Evolutionary conservation across 768 basidiomycete genomes (phyloP).

Genomic region (Termitomyces sp.): DNA sequence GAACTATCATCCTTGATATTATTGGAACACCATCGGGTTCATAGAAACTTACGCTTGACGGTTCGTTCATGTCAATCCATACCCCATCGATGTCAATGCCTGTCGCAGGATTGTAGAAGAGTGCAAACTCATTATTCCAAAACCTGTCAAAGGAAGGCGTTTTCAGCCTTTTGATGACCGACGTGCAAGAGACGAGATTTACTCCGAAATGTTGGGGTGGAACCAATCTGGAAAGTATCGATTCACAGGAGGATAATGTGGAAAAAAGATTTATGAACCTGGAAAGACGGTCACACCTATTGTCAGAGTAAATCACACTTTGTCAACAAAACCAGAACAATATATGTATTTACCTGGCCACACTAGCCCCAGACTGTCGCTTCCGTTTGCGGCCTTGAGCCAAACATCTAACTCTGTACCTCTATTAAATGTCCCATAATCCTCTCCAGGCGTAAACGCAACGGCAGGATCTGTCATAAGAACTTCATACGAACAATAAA

Average conservation of each 20-base stretch:
- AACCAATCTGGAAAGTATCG: constrained; percentile 47
- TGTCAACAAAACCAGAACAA: constrained; percentile 4
- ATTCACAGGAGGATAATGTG: not conserved
- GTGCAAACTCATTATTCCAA: constrained; percentile 58
- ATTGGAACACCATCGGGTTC: not conserved
- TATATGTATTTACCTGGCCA: constrained; percentile 47
- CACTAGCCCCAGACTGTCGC: constrained; percentile 50
- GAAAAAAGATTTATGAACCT: constrained; percentile 25
- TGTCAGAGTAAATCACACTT: not conserved
- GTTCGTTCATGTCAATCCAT: constrained; percentile 80
- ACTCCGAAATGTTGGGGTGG: constrained; percentile 46
- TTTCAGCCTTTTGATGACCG: not conserved
- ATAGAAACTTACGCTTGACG: constrained; percentile 44
- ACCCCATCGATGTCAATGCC: constrained; percentile 66
- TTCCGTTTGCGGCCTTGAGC: constrained; percentile 60
- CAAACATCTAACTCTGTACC: constrained; percentile 51
- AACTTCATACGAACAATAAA: constrained; percentile 28
- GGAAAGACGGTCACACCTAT: constrained; percentile 54
- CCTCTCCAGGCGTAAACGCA: constrained; percentile 40
- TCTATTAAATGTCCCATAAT: constrained; percentile 49
- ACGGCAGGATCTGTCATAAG: constrained; percentile 75
- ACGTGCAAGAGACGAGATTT: constrained; percentile 6
- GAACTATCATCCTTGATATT: constrained; percentile 34
- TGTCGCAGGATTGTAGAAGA: constrained; percentile 46
- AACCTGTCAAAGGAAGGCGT: constrained; percentile 28